Percentiles rank a stretch among this genome's conserved stretches.
Conservation (phyloP, 2,329 filamentous ascomycete genomes). For the Tolypocladium ophioglossoides region DNA sequence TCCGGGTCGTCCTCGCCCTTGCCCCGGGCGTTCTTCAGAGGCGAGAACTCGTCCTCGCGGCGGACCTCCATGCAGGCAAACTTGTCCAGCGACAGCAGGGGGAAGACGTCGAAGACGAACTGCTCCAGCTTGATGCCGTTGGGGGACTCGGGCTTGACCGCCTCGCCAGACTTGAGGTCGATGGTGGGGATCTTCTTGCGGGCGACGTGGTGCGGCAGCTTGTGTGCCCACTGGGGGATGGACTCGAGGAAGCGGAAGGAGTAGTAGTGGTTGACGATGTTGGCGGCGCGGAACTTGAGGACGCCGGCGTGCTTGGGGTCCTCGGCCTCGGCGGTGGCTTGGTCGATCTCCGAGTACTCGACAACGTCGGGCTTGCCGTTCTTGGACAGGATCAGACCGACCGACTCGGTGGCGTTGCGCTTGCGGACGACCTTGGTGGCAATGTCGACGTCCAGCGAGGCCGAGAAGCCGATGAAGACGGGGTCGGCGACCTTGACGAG, state of each 20-base stretch:
- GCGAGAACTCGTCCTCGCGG: slow-evolving; percentile 96
- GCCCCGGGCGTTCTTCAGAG: slow-evolving; percentile 80
- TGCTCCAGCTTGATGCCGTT: slow-evolving; percentile 99
- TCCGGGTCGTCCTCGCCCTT: slow-evolving; percentile 89
- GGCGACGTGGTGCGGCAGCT: slow-evolving; percentile 89
- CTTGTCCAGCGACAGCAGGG: slow-evolving; percentile 71
- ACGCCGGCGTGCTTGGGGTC: slow-evolving; percentile 71
- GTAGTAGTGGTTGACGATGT: slow-evolving; percentile 99
- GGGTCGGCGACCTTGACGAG: slow-evolving; percentile 98
- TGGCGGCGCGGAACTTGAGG: slow-evolving; percentile 93
- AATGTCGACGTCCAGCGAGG: slow-evolving; percentile 81
- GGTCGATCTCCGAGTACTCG: slow-evolving; percentile 95
- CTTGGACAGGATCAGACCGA: slow-evolving; percentile 88
- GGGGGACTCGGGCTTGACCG: slow-evolving; percentile 83
- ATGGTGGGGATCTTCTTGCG: slow-evolving; percentile 95
- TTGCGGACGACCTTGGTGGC: slow-evolving; percentile 99
- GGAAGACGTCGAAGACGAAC: slow-evolving; percentile 98
- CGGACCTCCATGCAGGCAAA: slow-evolving; percentile 95
- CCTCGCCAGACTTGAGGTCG: slow-evolving; percentile 65
- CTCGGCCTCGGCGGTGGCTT: slow-evolving; percentile 76
- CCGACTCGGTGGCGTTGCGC: slow-evolving; percentile 90
- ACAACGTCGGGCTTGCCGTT: slow-evolving; percentile 95
- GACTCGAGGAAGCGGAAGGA: slow-evolving; percentile 85
- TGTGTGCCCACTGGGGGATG: slow-evolving; percentile 76
- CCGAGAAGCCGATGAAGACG: slow-evolving; percentile 87